phyloP scores from a whole-genome alignment of 2,329 filamentous ascomycete genomes.

The Clonostachys rhizophaga region DNA sequence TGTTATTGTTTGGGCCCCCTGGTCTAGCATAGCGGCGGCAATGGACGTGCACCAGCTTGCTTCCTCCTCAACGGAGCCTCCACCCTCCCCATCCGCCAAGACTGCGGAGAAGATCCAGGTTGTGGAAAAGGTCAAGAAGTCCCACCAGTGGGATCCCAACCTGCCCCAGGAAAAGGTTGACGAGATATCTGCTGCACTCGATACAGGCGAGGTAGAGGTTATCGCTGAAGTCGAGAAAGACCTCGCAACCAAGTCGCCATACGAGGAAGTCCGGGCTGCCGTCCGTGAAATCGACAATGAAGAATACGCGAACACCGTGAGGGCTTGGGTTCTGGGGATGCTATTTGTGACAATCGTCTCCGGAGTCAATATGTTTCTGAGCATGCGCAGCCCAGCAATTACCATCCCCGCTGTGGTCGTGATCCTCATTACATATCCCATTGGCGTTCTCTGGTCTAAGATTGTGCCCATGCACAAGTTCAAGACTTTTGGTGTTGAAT shows the following conservation, averaged over 20 bases:
- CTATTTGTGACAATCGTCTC: conserved; percentile 54
- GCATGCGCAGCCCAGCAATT: conserved; percentile 42
- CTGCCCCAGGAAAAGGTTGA: conserved; percentile 43
- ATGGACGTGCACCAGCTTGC: too few relatives aligned
- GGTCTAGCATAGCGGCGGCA: too few relatives aligned
- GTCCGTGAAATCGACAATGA: conserved; percentile 41
- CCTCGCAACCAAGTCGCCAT: conserved; percentile 42
- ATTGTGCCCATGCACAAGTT: conserved; percentile 21
- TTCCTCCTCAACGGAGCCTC: too few relatives aligned
- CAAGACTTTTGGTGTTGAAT: conserved; percentile 18
- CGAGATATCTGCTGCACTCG: conserved; percentile 37
- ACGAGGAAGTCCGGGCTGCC: conserved; percentile 16
- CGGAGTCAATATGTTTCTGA: conserved; percentile 50
- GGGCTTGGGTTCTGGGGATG: conserved; percentile 54
- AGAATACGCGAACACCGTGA: conserved; percentile 51
- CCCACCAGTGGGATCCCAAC: conserved; percentile 49
- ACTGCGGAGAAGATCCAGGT: too few relatives aligned
- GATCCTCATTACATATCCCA: conserved; percentile 49
- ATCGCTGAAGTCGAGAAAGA: conserved; percentile 35
- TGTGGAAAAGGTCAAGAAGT: not conserved
- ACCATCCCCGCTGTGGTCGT: conserved; percentile 48
- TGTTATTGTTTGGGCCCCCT: too few relatives aligned
- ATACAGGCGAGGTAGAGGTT: conserved; percentile 31
- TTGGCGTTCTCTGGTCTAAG: conserved; percentile 24
- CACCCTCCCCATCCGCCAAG: too few relatives aligned